Evolutionary conservation across 495 filamentous ascomycete genomes (phyloP).

Genomic region (Rostrohypoxylon terebratum): DNA sequence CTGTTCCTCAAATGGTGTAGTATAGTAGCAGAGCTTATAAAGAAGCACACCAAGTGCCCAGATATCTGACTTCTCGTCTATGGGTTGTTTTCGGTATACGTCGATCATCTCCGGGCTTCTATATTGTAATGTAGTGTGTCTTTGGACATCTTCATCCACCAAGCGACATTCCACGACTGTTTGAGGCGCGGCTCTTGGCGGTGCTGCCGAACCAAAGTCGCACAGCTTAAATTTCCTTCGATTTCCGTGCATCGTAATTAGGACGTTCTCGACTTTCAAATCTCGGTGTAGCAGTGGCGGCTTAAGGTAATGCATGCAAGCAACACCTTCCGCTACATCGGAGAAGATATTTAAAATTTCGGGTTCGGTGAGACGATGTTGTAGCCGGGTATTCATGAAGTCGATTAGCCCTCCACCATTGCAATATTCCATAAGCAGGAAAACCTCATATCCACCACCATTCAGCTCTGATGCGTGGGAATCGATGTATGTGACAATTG

Average conservation of each 20-base stretch:
- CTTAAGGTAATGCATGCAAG: conserved; percentile 98
- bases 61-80: conserved; percentile 99
- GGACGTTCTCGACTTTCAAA: conserved; percentile 97
- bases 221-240: conserved; percentile 88
- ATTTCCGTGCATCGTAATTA: conserved; percentile 76
- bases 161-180: conserved; percentile 86
- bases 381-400: conserved; percentile 98
- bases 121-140: conserved; percentile 97
- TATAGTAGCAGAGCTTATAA: conserved; percentile 99
- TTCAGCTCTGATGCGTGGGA: conserved; percentile 94
- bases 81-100: conserved; percentile 94
- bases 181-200: conserved; percentile 84
- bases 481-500: conserved; percentile 98
- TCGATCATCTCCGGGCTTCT: conserved; percentile 99
- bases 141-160: conserved; percentile 97
- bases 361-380: conserved; percentile 95
- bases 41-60: conserved; percentile 96
- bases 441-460: conserved; percentile 96
- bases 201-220: conserved; percentile 94
- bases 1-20: conserved; percentile 97
- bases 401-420: conserved; percentile 92
- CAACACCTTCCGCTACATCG: conserved; percentile 94
- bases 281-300: conserved; percentile 93
- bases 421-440: conserved; percentile 96
- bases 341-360: conserved; percentile 97